Evolutionary conservation across 768 basidiomycete species (phyloP).

Genomic region (Dacryopinax primogenitus): DNA sequence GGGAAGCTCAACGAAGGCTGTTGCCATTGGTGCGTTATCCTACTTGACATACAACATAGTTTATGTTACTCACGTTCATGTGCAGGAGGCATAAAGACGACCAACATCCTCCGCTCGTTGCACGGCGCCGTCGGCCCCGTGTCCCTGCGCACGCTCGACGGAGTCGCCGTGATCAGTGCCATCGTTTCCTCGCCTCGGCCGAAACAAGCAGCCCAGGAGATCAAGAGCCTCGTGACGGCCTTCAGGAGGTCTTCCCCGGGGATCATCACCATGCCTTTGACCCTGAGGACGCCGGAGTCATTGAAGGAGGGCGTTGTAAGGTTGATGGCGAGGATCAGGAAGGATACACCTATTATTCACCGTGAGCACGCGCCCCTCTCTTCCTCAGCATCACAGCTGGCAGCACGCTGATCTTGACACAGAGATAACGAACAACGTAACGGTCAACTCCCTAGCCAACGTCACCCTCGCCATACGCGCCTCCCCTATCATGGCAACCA

Average conservation of each 20-base stretch:
- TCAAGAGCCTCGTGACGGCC: constrained; percentile 33
- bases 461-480: constrained; percentile 75
- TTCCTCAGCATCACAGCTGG: neutral
- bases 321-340: constrained; percentile 42
- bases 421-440: constrained; percentile 83
- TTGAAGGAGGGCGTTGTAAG: constrained; percentile 36
- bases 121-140: constrained; percentile 49
- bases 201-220: constrained; percentile 34
- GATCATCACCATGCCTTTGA: constrained; percentile 15
- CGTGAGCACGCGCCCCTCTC: constrained; percentile 34
- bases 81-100: constrained; percentile 72
- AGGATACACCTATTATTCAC: constrained; percentile 59
- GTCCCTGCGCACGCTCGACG: constrained; percentile 50
- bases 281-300: constrained; percentile 23
- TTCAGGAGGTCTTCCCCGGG: constrained; percentile 25
- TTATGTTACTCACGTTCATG: neutral
- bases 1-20: constrained; percentile 51
- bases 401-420: neutral
- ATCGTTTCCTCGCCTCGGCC: constrained; percentile 59
- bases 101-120: constrained; percentile 61
- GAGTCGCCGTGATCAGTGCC: constrained; percentile 80
- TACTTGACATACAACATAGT: neutral
- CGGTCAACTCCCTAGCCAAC: constrained; percentile 81
- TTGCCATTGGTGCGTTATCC: constrained; percentile 62
- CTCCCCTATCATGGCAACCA: constrained; percentile 89